A percentile compares a stretch with the other conserved stretches of the same genome.
Conservation (phyloP, 805 yeast species). For the Candida bentonensis region DNA sequence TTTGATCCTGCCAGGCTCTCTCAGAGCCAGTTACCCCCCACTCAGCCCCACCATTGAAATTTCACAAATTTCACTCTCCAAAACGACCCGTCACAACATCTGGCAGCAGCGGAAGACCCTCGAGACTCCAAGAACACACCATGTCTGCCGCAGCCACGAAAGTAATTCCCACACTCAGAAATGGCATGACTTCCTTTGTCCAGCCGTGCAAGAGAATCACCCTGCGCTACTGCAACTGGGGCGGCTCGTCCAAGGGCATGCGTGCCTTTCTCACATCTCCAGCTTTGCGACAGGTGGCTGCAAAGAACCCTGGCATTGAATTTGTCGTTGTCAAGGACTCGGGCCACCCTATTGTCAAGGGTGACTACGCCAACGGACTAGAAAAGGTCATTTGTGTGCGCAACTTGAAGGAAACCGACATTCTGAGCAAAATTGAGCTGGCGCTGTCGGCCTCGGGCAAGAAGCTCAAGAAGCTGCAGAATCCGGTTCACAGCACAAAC, state of each 20-base stretch:
- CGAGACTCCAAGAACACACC: neutral
- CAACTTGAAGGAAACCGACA: conserved; percentile 48
- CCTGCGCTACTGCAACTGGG: conserved; percentile 84
- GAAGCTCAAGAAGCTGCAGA: conserved; percentile 43
- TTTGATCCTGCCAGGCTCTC: no score
- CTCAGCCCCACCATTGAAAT: conserved; percentile 6
- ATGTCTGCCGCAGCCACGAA: conserved; percentile 15
- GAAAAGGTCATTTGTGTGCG: conserved; percentile 59
- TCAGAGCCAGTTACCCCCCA: no score
- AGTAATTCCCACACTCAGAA: conserved; percentile 10
- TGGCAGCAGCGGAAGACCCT: neutral
- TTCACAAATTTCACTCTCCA: neutral
- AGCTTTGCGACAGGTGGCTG: conserved; percentile 42
- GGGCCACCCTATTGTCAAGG: conserved; percentile 73
- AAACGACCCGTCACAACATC: neutral
- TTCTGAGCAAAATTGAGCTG: conserved; percentile 50
- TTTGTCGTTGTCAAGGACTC: conserved; percentile 53
- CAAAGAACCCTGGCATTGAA: conserved; percentile 48
- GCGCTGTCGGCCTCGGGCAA: conserved; percentile 59
- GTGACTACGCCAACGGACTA: conserved; percentile 37
- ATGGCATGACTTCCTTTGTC: conserved; percentile 23
- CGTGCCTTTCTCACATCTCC: conserved; percentile 40
- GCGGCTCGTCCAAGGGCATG: conserved; percentile 84
- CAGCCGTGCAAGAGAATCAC: conserved; percentile 54
- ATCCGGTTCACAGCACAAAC: conserved; percentile 70